These are phyloP conservation scores for Endocladia muricata DNA, from an alignment of 31 red algal genomes.

Conservation along the genomic window DNA sequence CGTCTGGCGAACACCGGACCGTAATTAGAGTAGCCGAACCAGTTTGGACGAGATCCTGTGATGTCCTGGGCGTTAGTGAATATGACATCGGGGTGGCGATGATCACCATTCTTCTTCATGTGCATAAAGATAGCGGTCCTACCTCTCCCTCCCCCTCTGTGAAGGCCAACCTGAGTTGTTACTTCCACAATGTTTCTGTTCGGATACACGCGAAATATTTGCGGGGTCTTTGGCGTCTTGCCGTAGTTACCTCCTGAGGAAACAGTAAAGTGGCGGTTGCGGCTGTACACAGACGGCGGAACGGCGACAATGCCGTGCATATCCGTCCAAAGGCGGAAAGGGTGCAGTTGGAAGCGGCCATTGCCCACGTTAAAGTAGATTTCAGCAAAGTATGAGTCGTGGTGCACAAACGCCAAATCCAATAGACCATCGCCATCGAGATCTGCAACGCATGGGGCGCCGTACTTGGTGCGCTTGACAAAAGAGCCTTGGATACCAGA, in stretches of 20 bases:
- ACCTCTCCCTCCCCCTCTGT: not conserved
- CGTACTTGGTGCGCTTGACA: slow-evolving; percentile 40
- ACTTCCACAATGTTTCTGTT: slow-evolving; percentile 1
- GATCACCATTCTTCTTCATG: not conserved
- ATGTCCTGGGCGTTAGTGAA: slow-evolving; percentile 17
- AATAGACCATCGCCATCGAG: slow-evolving; percentile 51
- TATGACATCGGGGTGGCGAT: slow-evolving; percentile 30
- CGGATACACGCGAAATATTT: slow-evolving; percentile 22
- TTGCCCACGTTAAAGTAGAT: slow-evolving; percentile 31
- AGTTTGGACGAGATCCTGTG: no score
- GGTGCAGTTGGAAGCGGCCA: not conserved
- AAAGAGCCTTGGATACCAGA: not conserved
- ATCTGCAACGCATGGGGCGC: slow-evolving; percentile 46
- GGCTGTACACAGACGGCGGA: not conserved
- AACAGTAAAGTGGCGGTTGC: slow-evolving; percentile 11
- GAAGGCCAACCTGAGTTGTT: not conserved
- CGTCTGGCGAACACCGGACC: not conserved
- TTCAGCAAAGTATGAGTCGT: slow-evolving; percentile 20
- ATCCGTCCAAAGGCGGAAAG: slow-evolving; percentile 6
- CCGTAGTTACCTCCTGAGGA: slow-evolving; percentile 30
- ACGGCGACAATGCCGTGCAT: slow-evolving; percentile 21
- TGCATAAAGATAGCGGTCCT: slow-evolving; percentile 24
- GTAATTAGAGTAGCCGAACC: not conserved
- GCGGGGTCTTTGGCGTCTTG: not conserved
- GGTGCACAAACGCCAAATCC: slow-evolving; percentile 45